phyloP scores from a whole-genome alignment of 1,284 basidiomycete genomes.

The Phlebopus sp. region DNA sequence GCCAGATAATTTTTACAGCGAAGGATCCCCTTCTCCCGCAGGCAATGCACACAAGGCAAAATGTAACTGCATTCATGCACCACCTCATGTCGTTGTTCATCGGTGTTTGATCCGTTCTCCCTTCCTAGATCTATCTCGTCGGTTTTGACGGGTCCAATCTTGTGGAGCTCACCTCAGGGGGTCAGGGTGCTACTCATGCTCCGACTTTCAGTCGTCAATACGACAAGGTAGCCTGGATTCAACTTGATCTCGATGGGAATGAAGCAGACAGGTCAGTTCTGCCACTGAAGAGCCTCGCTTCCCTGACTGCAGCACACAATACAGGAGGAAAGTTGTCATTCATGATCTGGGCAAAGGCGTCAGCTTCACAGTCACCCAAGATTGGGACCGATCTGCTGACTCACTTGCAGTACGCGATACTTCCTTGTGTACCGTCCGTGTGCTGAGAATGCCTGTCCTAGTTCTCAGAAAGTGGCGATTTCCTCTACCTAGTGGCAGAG shows the following conservation, averaged over 20 bases:
- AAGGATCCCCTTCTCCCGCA: conserved; percentile 74
- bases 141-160: conserved; percentile 48
- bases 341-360: conserved; percentile 69
- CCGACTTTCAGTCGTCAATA: conserved; percentile 69
- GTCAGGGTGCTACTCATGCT: conserved; percentile 76
- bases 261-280: conserved; percentile 68
- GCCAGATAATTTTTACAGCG: conserved; percentile 76
- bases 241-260: conserved; percentile 84
- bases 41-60: conserved; percentile 79
- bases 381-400: conserved; percentile 81
- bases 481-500: conserved; percentile 73
- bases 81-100: conserved; percentile 1
- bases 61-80: conserved; percentile 40
- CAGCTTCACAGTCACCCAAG: conserved; percentile 67
- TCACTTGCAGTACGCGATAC: conserved; percentile 20
- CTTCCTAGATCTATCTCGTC: conserved; percentile 60
- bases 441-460: conserved; percentile 25
- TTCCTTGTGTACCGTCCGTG: not conserved
- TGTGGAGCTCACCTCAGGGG: conserved; percentile 72
- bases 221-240: conserved; percentile 79
- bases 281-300: not conserved
- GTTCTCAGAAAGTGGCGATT: conserved; percentile 72
- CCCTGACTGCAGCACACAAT: not conserved
- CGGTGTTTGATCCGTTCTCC: conserved; percentile 5
- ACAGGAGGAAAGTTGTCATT: conserved; percentile 73